Conservation (phyloP, 306 rosid genomes). For the Vicia villosa region DNA sequence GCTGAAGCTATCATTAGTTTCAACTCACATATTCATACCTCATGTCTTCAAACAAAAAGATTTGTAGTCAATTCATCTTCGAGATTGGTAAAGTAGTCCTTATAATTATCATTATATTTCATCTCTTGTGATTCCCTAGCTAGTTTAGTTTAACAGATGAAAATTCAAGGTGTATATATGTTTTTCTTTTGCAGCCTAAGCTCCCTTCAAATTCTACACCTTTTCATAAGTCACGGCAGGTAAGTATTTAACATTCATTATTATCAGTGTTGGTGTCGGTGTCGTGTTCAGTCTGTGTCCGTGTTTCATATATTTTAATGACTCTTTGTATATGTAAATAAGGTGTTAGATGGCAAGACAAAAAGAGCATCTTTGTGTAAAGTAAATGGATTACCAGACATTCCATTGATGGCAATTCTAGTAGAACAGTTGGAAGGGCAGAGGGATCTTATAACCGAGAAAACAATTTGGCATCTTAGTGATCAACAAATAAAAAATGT, state of each 20-base stretch:
- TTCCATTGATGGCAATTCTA: slow-evolving; percentile 44
- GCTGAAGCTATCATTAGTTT: slow-evolving; percentile 49
- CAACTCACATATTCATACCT: slow-evolving; percentile 38
- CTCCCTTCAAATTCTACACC: slow-evolving; percentile 54
- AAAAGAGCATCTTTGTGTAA: slow-evolving; percentile 55
- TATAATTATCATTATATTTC: too few relatives aligned
- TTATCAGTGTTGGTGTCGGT: too few relatives aligned
- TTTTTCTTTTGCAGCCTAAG: slow-evolving; percentile 54
- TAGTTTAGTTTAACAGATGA: slow-evolving; percentile 21
- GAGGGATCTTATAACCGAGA: slow-evolving; percentile 37
- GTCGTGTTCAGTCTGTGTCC: background rate
- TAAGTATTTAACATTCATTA: slow-evolving; percentile 28
- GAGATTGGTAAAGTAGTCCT: slow-evolving; percentile 38
- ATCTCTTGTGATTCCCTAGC: background rate
- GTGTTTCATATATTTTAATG: background rate
- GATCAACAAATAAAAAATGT: slow-evolving; percentile 78
- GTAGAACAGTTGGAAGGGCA: slow-evolving; percentile 47
- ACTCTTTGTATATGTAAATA: slow-evolving; percentile 2
- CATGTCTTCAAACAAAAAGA: slow-evolving; percentile 42
- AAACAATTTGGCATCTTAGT: slow-evolving; percentile 53
- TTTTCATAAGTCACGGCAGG: slow-evolving; percentile 46
- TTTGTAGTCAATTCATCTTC: slow-evolving; percentile 41
- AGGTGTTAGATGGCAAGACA: slow-evolving; percentile 45
- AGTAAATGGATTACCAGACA: slow-evolving; percentile 59
- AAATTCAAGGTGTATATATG: slow-evolving; percentile 12